A percentile compares a stretch with the other conserved stretches of the same genome.
phyloP scores from a whole-genome alignment of 73 alveolate genomes.

The Durusdinium trenchii region DNA sequence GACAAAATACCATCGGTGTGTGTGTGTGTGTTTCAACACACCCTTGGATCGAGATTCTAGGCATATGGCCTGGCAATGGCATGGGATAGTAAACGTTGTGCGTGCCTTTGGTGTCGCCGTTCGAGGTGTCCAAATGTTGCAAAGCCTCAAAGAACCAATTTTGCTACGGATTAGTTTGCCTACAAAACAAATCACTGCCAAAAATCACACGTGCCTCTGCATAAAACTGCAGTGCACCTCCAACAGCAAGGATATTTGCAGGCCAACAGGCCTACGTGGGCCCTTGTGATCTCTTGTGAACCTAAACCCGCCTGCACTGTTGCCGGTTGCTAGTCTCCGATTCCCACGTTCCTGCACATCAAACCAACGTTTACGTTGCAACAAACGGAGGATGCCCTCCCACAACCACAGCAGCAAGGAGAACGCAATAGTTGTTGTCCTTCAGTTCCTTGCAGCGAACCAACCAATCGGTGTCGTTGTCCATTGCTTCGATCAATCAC shows the following conservation, averaged over 20 bases:
- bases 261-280: not conserved
- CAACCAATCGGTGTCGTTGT: not conserved
- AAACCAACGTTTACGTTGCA: not conserved
- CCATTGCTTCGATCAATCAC: not conserved
- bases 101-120: no score
- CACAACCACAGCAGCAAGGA: no score
- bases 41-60: no score
- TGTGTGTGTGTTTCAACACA: no score
- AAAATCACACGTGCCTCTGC: not conserved
- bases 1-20: no score
- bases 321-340: conserved; percentile 38
- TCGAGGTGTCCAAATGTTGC: no score
- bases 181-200: not conserved
- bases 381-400: not conserved
- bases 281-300: not conserved
- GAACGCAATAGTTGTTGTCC: not conserved
- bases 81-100: no score
- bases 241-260: not conserved
- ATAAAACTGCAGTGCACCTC: conserved; percentile 18
- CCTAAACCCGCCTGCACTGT: conserved; percentile 12
- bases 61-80: no score
- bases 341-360: conserved; percentile 75
- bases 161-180: no score
- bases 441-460: conserved; percentile 37
- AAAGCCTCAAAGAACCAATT: no score